Percentiles rank a stretch among this genome's conserved stretches.
phyloP scores from a whole-genome alignment of 2,329 filamentous ascomycete genomes.

The Alternaria ethzedia region DNA sequence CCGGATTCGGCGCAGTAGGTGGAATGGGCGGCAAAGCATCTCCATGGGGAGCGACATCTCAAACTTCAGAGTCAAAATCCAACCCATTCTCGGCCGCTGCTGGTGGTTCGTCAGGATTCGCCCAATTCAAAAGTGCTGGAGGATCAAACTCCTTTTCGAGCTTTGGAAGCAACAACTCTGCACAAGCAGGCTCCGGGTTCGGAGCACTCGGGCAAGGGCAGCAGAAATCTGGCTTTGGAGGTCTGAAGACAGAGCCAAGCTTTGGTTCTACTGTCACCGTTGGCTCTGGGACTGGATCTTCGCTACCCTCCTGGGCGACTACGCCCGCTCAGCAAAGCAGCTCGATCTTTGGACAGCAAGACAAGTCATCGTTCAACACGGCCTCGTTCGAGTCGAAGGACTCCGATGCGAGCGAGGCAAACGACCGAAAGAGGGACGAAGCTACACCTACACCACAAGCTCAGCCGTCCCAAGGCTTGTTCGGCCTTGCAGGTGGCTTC shows the following conservation, averaged over 20 bases:
- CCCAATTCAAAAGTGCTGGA: slow-evolving; percentile 33
- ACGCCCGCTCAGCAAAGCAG: slow-evolving; percentile 38
- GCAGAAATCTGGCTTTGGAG: slow-evolving; percentile 40
- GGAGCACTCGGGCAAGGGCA: slow-evolving; percentile 31
- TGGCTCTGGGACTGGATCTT: slow-evolving; percentile 42
- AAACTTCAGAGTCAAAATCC: slow-evolving; percentile 26
- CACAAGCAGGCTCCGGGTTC: slow-evolving; percentile 31
- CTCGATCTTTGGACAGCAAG: slow-evolving; percentile 36
- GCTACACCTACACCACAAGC: slow-evolving; percentile 44
- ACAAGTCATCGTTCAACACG: slow-evolving; percentile 38
- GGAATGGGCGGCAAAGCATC: slow-evolving; percentile 27
- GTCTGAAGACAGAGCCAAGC: slow-evolving; percentile 39
- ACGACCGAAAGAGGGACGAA: slow-evolving; percentile 42
- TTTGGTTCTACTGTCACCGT: slow-evolving; percentile 53
- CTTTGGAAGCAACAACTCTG: slow-evolving; percentile 10
- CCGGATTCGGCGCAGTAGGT: slow-evolving; percentile 35
- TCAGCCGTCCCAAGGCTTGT: slow-evolving; percentile 36
- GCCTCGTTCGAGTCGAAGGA: slow-evolving; percentile 40
- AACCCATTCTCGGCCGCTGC: slow-evolving; percentile 45
- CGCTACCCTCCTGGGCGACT: slow-evolving; percentile 40
- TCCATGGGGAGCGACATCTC: slow-evolving; percentile 32
- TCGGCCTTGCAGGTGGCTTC: slow-evolving; percentile 58
- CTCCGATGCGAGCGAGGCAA: slow-evolving; percentile 37
- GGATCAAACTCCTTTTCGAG: slow-evolving; percentile 26
- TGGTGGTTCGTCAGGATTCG: slow-evolving; percentile 38